Conservation (phyloP, 2,329 filamentous ascomycete species). For the Berkeleyomyces basicola region DNA sequence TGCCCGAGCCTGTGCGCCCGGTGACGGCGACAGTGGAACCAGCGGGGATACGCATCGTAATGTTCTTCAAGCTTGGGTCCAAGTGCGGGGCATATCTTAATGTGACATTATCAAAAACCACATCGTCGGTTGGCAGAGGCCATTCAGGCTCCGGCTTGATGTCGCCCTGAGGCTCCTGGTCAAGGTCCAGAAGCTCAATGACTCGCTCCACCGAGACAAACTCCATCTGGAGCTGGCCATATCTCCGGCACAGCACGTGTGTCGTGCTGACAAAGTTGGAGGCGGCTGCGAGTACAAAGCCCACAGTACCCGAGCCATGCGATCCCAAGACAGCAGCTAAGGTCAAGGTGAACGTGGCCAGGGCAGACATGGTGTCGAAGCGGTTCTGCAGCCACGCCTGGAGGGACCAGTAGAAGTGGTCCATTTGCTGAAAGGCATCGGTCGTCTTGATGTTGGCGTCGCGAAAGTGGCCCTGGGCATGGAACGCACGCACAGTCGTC, state of each 20-base stretch:
- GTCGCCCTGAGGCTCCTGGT: slow-evolving; percentile 53
- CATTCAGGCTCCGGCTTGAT: slow-evolving; percentile 57
- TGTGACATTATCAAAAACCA: slow-evolving; percentile 61
- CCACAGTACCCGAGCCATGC: slow-evolving; percentile 63
- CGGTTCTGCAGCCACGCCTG: slow-evolving; percentile 74
- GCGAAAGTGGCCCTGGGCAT: slow-evolving; percentile 64
- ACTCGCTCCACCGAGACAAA: slow-evolving; percentile 83
- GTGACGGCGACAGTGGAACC: slow-evolving; percentile 50
- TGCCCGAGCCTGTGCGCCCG: slow-evolving; percentile 73
- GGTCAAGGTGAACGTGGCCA: slow-evolving; percentile 58
- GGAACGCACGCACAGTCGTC: slow-evolving; percentile 73
- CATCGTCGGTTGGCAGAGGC: slow-evolving; percentile 55
- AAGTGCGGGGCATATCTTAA: slow-evolving; percentile 66
- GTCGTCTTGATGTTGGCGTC: slow-evolving; percentile 63
- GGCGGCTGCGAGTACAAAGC: slow-evolving; percentile 65
- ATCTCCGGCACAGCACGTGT: slow-evolving; percentile 58
- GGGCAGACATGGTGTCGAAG: slow-evolving; percentile 54
- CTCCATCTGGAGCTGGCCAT: slow-evolving; percentile 77
- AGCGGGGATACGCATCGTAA: slow-evolving; percentile 56
- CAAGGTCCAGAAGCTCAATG: slow-evolving; percentile 62
- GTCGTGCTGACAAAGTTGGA: slow-evolving; percentile 53
- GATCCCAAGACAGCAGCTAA: slow-evolving; percentile 56
- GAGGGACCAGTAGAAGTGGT: slow-evolving; percentile 87
- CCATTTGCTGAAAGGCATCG: slow-evolving; percentile 83
- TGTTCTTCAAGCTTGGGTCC: slow-evolving; percentile 50